Percentiles rank a stretch among this genome's conserved stretches.
Conservation (phyloP, 2,329 filamentous ascomycete species). For the Diaporthe sp. region DNA sequence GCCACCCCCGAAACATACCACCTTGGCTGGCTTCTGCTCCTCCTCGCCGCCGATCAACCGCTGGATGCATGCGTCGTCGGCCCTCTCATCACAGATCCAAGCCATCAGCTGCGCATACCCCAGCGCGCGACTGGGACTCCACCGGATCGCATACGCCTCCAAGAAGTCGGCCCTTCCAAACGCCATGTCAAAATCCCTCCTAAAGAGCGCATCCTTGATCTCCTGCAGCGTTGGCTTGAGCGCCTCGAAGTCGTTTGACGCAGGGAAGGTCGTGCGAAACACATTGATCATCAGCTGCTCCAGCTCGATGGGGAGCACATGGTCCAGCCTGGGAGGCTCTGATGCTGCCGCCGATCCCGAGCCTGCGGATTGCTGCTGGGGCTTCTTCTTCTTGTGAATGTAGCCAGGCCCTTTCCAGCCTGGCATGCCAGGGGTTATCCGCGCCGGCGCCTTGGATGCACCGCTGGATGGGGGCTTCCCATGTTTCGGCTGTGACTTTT, state of each 20-base stretch:
- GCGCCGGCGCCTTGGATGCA: constrained; percentile 23
- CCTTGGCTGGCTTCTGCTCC: constrained; percentile 47
- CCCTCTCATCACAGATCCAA: constrained; percentile 51
- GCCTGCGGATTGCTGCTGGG: neutral
- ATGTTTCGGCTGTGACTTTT: constrained; percentile 37
- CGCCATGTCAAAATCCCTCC: constrained; percentile 84
- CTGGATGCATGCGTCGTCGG: constrained; percentile 43
- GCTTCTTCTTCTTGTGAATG: constrained; percentile 31
- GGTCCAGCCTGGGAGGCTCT: constrained; percentile 15
- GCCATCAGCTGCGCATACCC: constrained; percentile 78
- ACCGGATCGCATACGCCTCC: constrained; percentile 87
- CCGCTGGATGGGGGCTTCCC: constrained; percentile 28
- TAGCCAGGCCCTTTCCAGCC: constrained; percentile 35
- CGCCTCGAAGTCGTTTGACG: constrained; percentile 60
- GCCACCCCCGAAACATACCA: constrained; percentile 69
- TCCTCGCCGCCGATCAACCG: constrained; percentile 15
- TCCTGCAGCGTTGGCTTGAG: constrained; percentile 77
- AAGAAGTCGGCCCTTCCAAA: constrained; percentile 81
- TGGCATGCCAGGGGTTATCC: constrained; percentile 18
- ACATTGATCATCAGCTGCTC: constrained; percentile 70
- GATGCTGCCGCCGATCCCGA: neutral
- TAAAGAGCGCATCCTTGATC: constrained; percentile 88
- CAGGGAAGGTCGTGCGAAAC: constrained; percentile 76
- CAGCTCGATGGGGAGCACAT: constrained; percentile 28
- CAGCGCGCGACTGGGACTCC: constrained; percentile 89